Conservation (phyloP, 2,329 filamentous ascomycete genomes). For the Cercospora nicotianae region DNA sequence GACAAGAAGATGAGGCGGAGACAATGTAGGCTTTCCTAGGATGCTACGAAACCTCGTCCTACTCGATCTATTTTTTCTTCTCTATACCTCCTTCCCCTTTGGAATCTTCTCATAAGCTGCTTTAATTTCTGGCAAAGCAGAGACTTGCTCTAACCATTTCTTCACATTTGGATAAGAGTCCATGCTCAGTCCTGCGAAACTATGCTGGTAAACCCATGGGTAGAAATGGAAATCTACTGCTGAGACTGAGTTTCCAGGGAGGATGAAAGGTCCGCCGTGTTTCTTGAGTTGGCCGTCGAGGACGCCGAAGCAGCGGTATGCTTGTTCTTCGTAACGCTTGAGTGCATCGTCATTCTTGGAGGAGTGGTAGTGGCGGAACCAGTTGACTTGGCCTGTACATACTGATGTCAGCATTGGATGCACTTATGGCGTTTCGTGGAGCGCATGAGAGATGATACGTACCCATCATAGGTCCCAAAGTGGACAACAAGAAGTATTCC, state of each 20-base stretch:
- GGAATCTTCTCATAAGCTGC: conserved; percentile 44
- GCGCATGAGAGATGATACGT: not conserved
- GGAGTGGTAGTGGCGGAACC: conserved; percentile 45
- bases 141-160: conserved; percentile 44
- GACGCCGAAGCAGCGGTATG: conserved; percentile 46
- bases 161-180: conserved; percentile 44
- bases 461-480: conserved; percentile 46
- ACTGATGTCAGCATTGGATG: not conserved
- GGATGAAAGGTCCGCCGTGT: conserved; percentile 41
- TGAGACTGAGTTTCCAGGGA: conserved; percentile 39
- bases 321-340: conserved; percentile 43
- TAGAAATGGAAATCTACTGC: conserved; percentile 48
- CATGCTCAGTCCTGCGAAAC: conserved; percentile 43
- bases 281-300: conserved; percentile 46
- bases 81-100: conserved; percentile 29
- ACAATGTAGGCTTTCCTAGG: not conserved
- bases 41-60: too few relatives aligned
- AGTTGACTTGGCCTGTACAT: conserved; percentile 38
- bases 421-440: not conserved
- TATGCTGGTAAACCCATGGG: conserved; percentile 44
- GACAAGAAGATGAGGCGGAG: not conserved
- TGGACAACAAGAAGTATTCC: conserved; percentile 47
- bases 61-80: not conserved
- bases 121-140: conserved; percentile 42
- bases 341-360: conserved; percentile 47